phyloP scores from a whole-genome alignment of 192 early-diverging fungal species.

The Rhizoclosmatium sp. region DNA sequence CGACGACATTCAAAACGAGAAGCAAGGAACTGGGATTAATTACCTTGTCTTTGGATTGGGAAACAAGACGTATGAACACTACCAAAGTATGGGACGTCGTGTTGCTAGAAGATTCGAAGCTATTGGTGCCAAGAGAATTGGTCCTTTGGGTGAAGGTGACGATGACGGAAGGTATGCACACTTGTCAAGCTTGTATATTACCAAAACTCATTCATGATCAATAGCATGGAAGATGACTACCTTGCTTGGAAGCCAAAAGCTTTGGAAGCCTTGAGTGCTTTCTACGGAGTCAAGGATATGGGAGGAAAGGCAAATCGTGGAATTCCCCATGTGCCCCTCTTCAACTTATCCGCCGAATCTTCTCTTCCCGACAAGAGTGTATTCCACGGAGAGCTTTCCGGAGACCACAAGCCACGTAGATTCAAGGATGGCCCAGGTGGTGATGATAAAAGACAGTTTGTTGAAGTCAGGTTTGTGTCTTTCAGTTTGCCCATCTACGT shows the following conservation, averaged over 20 bases:
- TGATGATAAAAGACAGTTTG: conserved; percentile 33
- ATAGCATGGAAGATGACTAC: conserved; percentile 94
- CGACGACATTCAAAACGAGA: conserved; percentile 51
- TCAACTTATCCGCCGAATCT: conserved; percentile 36
- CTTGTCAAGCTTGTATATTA: not conserved
- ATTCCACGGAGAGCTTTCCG: conserved; percentile 68
- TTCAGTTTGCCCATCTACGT: conserved; percentile 12
- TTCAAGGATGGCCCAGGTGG: conserved; percentile 44
- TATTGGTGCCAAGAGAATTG: conserved; percentile 80
- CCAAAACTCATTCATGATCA: not conserved
- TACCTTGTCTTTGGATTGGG: conserved; percentile 88
- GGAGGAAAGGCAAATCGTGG: conserved; percentile 43
- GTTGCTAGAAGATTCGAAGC: conserved; percentile 72
- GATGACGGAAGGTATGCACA: conserved; percentile 76
- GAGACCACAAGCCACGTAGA: conserved; percentile 45
- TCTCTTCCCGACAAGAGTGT: conserved; percentile 45
- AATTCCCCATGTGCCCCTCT: conserved; percentile 56
- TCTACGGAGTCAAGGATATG: conserved; percentile 72
- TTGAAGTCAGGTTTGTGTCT: conserved; percentile 40
- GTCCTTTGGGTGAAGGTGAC: conserved; percentile 91
- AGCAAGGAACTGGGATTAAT: conserved; percentile 61
- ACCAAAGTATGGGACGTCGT: conserved; percentile 81
- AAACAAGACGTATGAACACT: conserved; percentile 91
- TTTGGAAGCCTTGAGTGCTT: conserved; percentile 77
- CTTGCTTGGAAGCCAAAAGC: conserved; percentile 91